These are phyloP conservation scores for Lepidium campestre DNA, from an alignment of 441 rosid species.

Conservation along the genomic window DNA sequence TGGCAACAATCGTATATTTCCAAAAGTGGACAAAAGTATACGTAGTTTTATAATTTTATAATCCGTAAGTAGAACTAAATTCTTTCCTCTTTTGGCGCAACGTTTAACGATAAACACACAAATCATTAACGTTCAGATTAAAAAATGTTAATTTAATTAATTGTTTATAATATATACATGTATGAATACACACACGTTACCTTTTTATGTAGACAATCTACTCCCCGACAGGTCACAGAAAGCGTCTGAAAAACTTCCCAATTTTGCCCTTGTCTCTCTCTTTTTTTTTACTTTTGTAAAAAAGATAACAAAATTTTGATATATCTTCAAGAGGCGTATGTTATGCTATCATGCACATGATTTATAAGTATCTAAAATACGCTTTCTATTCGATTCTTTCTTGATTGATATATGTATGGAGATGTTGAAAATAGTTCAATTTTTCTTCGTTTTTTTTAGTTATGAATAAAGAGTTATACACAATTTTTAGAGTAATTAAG, in stretches of 20 bases:
- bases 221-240: constrained; percentile 40
- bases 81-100: background rate
- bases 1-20: background rate
- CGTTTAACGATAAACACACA: background rate
- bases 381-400: background rate
- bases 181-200: background rate
- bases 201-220: constrained; percentile 27
- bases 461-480: too few species aligned
- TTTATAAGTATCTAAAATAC: background rate
- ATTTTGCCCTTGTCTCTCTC: constrained; percentile 21
- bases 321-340: background rate
- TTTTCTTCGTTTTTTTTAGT: too few species aligned
- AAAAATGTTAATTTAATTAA: background rate
- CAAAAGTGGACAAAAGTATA: background rate
- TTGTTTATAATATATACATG: constrained; percentile 5
- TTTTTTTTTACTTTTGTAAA: background rate
- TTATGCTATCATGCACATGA: constrained; percentile 19
- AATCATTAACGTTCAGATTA: background rate
- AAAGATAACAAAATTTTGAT: background rate
- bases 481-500: too few species aligned
- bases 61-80: background rate
- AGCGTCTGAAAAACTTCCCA: constrained; percentile 30
- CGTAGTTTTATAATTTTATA: background rate
- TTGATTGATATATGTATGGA: background rate
- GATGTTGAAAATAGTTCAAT: too few species aligned